Percentiles rank a stretch among this genome's conserved stretches.
These are phyloP conservation scores for Cyberlindnera americana DNA, from an alignment of 805 yeast genomes.

Conservation along the genomic window DNA sequence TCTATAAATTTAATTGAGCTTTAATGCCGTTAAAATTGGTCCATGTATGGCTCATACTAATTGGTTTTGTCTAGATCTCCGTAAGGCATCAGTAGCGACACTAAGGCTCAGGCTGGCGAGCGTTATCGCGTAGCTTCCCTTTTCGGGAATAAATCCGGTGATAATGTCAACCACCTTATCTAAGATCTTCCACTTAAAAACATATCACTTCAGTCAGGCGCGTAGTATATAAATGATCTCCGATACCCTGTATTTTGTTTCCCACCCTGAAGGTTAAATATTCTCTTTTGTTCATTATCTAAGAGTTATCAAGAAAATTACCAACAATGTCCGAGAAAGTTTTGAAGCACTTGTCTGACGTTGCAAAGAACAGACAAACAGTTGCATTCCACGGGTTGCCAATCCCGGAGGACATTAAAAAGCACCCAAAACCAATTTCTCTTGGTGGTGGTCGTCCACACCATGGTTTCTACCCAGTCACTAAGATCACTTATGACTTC, in stretches of 20 bases:
- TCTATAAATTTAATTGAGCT: no score
- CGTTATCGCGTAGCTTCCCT: constrained; percentile 6
- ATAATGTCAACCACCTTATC: no score
- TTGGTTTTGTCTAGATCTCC: not conserved
- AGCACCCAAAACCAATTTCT: constrained; percentile 71
- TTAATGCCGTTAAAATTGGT: no score
- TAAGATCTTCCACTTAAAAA: not conserved
- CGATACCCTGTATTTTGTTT: not conserved
- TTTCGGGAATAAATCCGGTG: constrained; percentile 11
- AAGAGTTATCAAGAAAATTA: no score
- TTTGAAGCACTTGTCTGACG: constrained; percentile 15
- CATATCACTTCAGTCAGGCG: not conserved
- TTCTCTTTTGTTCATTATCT: not conserved
- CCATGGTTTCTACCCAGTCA: constrained; percentile 22
- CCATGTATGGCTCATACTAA: no score
- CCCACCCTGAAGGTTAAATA: no score
- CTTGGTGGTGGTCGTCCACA: constrained; percentile 24
- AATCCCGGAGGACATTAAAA: constrained; percentile 22
- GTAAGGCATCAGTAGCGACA: no score
- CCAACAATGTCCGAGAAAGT: constrained; percentile 10
- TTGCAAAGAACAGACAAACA: constrained; percentile 11
- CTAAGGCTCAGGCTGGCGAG: no score
- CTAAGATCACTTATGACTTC: constrained; percentile 16
- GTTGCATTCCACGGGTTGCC: constrained; percentile 19
- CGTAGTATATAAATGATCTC: not conserved